Conservation (phyloP, 2,329 filamentous ascomycete species). For the Plectosphaerella cucumerina region DNA sequence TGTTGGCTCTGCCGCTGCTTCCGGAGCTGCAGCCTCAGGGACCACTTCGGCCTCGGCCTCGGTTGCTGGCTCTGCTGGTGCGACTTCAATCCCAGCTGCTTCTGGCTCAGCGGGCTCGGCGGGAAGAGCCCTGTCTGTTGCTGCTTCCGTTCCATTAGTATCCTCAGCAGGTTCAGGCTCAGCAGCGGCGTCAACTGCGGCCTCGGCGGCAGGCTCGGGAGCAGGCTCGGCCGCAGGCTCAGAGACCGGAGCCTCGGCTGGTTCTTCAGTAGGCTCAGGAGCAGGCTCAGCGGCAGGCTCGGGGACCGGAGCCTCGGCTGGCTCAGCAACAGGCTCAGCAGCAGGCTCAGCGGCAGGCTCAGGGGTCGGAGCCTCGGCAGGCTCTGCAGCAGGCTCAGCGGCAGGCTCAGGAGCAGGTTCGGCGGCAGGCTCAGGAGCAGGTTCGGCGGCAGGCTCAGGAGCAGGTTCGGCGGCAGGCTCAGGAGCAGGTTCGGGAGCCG, state of each 20-base stretch:
- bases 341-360: neutral
- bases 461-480: neutral
- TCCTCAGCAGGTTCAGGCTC: neutral
- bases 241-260: neutral
- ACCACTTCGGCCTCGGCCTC: neutral
- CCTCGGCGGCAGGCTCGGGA: neutral
- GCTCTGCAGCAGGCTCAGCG: neutral
- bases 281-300: neutral
- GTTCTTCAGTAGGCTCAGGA: neutral
- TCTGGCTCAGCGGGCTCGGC: neutral
- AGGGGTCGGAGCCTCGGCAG: neutral
- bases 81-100: neutral
- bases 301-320: neutral
- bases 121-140: neutral
- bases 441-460: no score
- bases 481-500: neutral
- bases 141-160: neutral
- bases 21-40: neutral
- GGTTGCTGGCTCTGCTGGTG: neutral
- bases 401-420: neutral
- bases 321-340: neutral
- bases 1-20: neutral
- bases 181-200: neutral
- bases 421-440: neutral
- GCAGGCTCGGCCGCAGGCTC: neutral